Percentiles rank a stretch among this genome's conserved stretches.
Conservation (phyloP, 257 asterid genomes). For the Plectranthus barbatus region DNA sequence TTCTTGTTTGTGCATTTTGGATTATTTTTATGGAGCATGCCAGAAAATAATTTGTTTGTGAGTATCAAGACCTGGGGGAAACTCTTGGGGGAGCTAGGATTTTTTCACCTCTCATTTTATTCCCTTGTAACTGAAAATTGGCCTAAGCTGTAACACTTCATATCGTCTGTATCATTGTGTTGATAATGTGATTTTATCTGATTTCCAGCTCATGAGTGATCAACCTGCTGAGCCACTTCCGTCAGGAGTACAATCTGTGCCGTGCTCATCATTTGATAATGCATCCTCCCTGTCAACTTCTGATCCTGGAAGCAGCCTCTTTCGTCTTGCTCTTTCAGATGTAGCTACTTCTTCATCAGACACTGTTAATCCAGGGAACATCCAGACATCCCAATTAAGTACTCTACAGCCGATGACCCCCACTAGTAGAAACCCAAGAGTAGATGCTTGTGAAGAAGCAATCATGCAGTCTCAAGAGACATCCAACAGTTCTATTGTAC, state of each 20-base stretch:
- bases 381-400: constrained; percentile 6
- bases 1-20: background rate
- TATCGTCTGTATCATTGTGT: background rate
- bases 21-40: background rate
- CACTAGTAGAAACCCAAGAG: background rate
- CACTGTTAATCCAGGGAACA: constrained; percentile 12
- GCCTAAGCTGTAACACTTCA: background rate
- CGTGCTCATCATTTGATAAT: constrained; percentile 22
- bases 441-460: constrained; percentile 11
- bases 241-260: constrained; percentile 30
- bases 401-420: background rate
- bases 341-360: constrained; percentile 12
- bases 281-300: constrained; percentile 13
- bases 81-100: background rate
- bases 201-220: constrained; percentile 42
- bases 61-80: background rate
- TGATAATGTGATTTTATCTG: constrained; percentile 1
- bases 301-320: constrained; percentile 22
- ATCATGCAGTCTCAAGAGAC: constrained; percentile 16
- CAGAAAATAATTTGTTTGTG: background rate
- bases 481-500: constrained; percentile 27
- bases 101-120: background rate
- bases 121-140: background rate
- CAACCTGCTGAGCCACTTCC: constrained; percentile 41
- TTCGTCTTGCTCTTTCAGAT: constrained; percentile 30